These are phyloP conservation scores for Aspergillus sp. DNA, from an alignment of 2,329 filamentous ascomycete genomes.

Conservation along the genomic window DNA sequence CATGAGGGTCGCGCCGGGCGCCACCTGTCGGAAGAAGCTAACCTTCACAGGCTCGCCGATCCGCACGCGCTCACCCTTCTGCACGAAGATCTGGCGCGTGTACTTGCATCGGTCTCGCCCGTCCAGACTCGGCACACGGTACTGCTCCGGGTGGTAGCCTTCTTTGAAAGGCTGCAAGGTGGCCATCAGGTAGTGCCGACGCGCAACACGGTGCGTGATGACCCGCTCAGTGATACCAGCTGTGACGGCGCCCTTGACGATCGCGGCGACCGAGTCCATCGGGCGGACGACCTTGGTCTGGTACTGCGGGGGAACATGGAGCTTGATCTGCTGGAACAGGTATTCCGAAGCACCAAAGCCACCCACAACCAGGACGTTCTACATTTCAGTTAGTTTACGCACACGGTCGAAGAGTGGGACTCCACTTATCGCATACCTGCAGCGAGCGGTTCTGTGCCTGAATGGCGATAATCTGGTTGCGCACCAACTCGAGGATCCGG, in stretches of 20 bases:
- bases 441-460: slow-evolving; percentile 92
- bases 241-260: slow-evolving; percentile 97
- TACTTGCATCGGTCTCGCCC: slow-evolving; percentile 99
- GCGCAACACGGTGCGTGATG: slow-evolving; percentile 92
- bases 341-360: slow-evolving; percentile 98
- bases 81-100: slow-evolving; percentile 95
- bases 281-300: slow-evolving; percentile 96
- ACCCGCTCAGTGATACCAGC: slow-evolving; percentile 97
- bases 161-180: slow-evolving; percentile 99
- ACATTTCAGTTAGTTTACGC: slow-evolving; percentile 18
- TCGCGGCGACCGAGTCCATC: slow-evolving; percentile 98
- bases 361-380: slow-evolving; percentile 94
- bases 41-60: slow-evolving; percentile 99
- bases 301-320: slow-evolving; percentile 97
- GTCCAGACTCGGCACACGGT: slow-evolving; percentile 92
- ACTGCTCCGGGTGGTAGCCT: slow-evolving; percentile 96
- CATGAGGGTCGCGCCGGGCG: slow-evolving; percentile 95
- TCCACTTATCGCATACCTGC: slow-evolving; percentile 57
- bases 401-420: neutral
- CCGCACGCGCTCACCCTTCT: slow-evolving; percentile 98
- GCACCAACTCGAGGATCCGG: slow-evolving; percentile 89
- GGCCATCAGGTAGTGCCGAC: slow-evolving; percentile 98
- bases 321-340: slow-evolving; percentile 98
- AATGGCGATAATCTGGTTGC: slow-evolving; percentile 98
- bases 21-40: slow-evolving; percentile 96